Percentiles rank a stretch among this genome's conserved stretches.
These are phyloP conservation scores for Ganoderma boninense DNA, from an alignment of 1,284 basidiomycete species.

Conservation along the genomic window DNA sequence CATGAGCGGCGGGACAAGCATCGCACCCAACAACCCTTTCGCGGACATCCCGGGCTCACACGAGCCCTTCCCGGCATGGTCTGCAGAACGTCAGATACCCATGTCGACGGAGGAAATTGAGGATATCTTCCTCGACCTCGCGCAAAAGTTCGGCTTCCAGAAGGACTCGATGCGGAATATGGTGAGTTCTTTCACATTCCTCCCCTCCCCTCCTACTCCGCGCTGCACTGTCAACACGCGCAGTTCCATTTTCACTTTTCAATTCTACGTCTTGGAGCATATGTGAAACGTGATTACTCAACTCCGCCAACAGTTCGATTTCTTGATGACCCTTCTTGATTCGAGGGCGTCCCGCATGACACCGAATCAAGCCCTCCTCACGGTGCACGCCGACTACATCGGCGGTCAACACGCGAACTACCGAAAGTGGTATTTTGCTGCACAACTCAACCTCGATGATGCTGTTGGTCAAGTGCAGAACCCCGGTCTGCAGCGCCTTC, in stretches of 20 bases:
- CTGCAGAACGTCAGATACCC: conserved; percentile 92
- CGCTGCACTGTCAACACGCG: background rate
- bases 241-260: background rate
- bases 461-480: conserved; percentile 97
- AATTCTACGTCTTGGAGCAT: background rate
- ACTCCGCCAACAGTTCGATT: conserved; percentile 81
- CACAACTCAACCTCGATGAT: conserved; percentile 98
- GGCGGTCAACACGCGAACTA: conserved; percentile 98
- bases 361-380: conserved; percentile 95
- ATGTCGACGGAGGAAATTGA: conserved; percentile 99
- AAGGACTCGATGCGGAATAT: conserved; percentile 92
- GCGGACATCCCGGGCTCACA: conserved; percentile 53
- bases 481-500: conserved; percentile 89
- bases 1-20: conserved; percentile 51
- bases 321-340: conserved; percentile 97
- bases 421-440: conserved; percentile 99
- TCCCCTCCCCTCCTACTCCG: background rate
- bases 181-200: conserved; percentile 55
- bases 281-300: background rate
- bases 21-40: conserved; percentile 67
- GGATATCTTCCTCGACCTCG: conserved; percentile 98
- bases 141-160: conserved; percentile 99
- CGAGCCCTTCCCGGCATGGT: conserved; percentile 96
- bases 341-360: conserved; percentile 98
- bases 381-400: conserved; percentile 98